These are phyloP conservation scores for Taphrina deformans DNA, from an alignment of 1,139 yeast species.

Conservation along the genomic window DNA sequence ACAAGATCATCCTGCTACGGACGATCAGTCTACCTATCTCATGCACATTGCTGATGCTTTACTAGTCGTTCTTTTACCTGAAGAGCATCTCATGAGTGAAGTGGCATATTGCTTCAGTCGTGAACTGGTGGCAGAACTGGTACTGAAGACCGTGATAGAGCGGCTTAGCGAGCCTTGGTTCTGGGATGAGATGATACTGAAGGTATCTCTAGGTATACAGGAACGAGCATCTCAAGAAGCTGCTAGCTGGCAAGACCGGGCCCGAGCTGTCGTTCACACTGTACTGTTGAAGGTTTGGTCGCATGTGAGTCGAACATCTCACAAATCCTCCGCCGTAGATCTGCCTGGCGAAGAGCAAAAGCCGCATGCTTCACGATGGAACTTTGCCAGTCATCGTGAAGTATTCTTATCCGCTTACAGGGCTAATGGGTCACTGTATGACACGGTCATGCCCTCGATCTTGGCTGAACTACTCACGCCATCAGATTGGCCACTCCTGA, in stretches of 20 bases:
- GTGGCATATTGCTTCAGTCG: conserved; percentile 20
- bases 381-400: neutral
- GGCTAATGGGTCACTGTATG: neutral
- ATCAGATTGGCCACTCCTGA: neutral
- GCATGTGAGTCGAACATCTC: too few species aligned
- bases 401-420: neutral
- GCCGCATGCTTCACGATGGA: neutral
- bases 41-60: conserved; percentile 21
- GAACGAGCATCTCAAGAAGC: neutral
- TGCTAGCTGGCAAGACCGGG: neutral
- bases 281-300: neutral
- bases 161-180: conserved; percentile 26
- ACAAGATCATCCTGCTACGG: conserved; percentile 7
- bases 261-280: neutral
- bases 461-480: conserved; percentile 4
- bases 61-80: conserved; percentile 8
- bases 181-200: conserved; percentile 29
- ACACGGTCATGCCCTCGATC: neutral
- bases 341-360: neutral
- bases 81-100: conserved; percentile 27
- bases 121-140: conserved; percentile 17
- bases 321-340: neutral
- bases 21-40: conserved; percentile 10
- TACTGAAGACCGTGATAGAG: conserved; percentile 11
- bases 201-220: neutral